Percentiles rank a stretch among this genome's conserved stretches.
phyloP scores from a whole-genome alignment of 306 rosid species.

The Morella rubra region DNA sequence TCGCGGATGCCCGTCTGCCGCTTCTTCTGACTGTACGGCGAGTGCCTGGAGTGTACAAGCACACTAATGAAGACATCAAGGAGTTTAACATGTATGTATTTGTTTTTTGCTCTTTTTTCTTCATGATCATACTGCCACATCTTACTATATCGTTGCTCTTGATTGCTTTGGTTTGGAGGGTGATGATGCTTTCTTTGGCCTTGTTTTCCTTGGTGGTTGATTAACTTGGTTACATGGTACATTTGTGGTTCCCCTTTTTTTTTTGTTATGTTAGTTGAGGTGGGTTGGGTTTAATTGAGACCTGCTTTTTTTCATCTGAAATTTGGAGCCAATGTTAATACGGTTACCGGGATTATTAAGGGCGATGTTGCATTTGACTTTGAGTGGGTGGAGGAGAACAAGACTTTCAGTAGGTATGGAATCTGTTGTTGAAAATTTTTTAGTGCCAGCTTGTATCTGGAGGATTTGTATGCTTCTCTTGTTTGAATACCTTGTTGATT shows the following conservation, averaged over 20 bases:
- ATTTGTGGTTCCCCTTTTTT: neutral
- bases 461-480: neutral
- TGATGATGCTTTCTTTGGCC: neutral
- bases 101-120: neutral
- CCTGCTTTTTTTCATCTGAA: neutral
- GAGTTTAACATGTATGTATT: slow-evolving; percentile 89
- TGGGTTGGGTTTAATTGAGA: neutral
- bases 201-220: slow-evolving; percentile 5
- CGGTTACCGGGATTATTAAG: slow-evolving; percentile 1
- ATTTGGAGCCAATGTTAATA: too few relatives aligned
- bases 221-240: neutral
- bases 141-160: neutral
- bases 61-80: slow-evolving; percentile 95
- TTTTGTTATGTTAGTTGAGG: neutral
- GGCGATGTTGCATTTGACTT: neutral
- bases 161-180: neutral
- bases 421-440: neutral
- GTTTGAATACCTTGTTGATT: neutral
- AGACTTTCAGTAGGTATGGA: neutral
- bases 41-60: slow-evolving; percentile 96
- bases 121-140: neutral
- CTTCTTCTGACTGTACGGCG: slow-evolving; percentile 82
- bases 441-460: neutral
- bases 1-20: slow-evolving; percentile 97
- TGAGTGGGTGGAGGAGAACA: neutral